A percentile compares a stretch with the other conserved stretches of the same genome.
Evolutionary conservation across 148 eudicot genomes (phyloP).

Genomic region (Drosera capensis): DNA sequence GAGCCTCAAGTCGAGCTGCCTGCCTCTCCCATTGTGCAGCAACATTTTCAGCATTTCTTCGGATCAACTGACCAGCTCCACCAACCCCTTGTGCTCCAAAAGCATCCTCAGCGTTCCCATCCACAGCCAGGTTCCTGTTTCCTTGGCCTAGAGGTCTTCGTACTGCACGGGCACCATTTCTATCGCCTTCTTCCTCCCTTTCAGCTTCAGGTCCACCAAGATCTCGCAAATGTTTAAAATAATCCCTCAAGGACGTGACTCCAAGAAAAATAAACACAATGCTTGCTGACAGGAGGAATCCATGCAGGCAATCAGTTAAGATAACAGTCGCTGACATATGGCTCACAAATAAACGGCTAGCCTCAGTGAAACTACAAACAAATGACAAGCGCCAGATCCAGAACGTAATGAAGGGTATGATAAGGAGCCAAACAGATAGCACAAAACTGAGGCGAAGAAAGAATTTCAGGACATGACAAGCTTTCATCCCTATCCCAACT

Average conservation of each 20-base stretch:
- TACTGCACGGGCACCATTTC: slow-evolving; percentile 83
- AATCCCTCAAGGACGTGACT: slow-evolving; percentile 89
- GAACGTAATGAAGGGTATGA: slow-evolving; percentile 86
- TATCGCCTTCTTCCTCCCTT: slow-evolving; percentile 82
- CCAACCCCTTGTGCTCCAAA: slow-evolving; percentile 77
- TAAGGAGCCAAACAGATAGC: slow-evolving; percentile 90
- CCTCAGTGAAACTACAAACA: slow-evolving; percentile 73
- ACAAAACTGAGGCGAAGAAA: slow-evolving; percentile 87
- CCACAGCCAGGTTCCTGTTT: slow-evolving; percentile 55
- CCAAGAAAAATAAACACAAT: slow-evolving; percentile 90
- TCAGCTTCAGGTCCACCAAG: slow-evolving; percentile 82
- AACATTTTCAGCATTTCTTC: slow-evolving; percentile 88
- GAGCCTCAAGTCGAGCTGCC: slow-evolving; percentile 98
- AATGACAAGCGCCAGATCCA: slow-evolving; percentile 97
- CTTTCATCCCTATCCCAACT: slow-evolving; percentile 72
- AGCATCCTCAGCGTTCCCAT: slow-evolving; percentile 71
- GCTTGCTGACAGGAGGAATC: slow-evolving; percentile 91
- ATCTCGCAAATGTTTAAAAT: slow-evolving; percentile 81
- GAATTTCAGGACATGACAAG: slow-evolving; percentile 81
- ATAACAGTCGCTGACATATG: slow-evolving; percentile 63
- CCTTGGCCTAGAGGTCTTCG: slow-evolving; percentile 63
- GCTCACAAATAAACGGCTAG: slow-evolving; percentile 65
- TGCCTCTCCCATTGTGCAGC: slow-evolving; percentile 98
- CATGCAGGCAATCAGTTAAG: slow-evolving; percentile 92
- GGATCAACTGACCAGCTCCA: slow-evolving; percentile 77